Conservation (phyloP, 164 flowering plant species). For the Piper betle region DNA sequence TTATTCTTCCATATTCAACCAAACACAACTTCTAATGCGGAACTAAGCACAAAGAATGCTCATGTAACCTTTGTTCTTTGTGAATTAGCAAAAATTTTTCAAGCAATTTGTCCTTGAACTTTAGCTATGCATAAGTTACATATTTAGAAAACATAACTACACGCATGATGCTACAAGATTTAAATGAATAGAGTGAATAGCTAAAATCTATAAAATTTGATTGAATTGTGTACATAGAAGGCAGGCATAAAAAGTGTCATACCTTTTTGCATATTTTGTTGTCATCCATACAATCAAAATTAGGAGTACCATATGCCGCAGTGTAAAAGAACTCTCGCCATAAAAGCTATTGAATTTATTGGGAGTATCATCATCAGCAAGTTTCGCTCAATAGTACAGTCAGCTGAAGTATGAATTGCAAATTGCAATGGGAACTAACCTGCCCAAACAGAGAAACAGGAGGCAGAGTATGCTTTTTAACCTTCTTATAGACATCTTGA, state of each 20-base stretch:
- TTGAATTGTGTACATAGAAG: not conserved
- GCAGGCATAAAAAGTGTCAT: not conserved
- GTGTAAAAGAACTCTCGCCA: slow-evolving; percentile 97
- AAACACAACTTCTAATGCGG: too few species aligned
- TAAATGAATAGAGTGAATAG: too few species aligned
- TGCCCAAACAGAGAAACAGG: slow-evolving; percentile 95
- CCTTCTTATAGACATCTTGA: too few species aligned
- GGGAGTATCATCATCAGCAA: slow-evolving; percentile 7
- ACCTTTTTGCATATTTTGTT: slow-evolving; percentile 92
- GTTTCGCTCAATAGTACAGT: slow-evolving; percentile 4
- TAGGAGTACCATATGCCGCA: slow-evolving; percentile 76
- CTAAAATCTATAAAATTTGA: too few species aligned
- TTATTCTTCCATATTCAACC: too few species aligned
- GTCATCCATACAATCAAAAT: slow-evolving; percentile 78
- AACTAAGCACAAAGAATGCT: too few species aligned
- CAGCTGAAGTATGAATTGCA: not conserved
- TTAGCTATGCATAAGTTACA: too few species aligned
- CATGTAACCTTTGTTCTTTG: too few species aligned
- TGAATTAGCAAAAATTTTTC: too few species aligned
- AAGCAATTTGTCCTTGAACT: too few species aligned
- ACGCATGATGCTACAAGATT: too few species aligned
- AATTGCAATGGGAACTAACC: slow-evolving; percentile 28
- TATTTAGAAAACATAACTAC: too few species aligned
- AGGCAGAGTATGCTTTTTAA: slow-evolving; percentile 8
- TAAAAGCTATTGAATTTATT: slow-evolving; percentile 39